These are phyloP conservation scores for Chalciporus sp. DNA, from an alignment of 1,284 basidiomycete genomes.

Conservation along the genomic window DNA sequence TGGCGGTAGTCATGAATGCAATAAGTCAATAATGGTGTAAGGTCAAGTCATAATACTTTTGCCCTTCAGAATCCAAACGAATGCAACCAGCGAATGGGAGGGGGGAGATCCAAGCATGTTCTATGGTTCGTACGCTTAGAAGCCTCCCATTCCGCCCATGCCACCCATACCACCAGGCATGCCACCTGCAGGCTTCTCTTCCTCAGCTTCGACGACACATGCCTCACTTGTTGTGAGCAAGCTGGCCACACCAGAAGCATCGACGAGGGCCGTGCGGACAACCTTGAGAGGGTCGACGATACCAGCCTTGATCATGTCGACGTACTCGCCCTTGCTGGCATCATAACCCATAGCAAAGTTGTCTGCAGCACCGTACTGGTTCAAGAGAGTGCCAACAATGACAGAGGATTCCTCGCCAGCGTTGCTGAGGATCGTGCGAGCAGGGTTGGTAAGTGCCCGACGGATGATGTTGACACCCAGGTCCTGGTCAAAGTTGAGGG, in stretches of 20 bases:
- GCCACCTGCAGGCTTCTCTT: constrained; percentile 66
- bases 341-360: constrained; percentile 92
- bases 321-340: constrained; percentile 88
- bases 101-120: not conserved
- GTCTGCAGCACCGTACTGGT: constrained; percentile 64
- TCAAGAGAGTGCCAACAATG: constrained; percentile 85
- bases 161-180: constrained; percentile 66
- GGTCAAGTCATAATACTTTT: constrained; percentile 11
- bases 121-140: constrained; percentile 17
- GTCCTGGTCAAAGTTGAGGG: constrained; percentile 96
- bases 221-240: constrained; percentile 93
- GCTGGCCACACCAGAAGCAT: constrained; percentile 86
- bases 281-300: constrained; percentile 96
- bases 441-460: constrained; percentile 82
- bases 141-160: constrained; percentile 56
- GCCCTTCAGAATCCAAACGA: constrained; percentile 3
- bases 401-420: constrained; percentile 95
- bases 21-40: constrained; percentile 14
- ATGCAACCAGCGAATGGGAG: not conserved
- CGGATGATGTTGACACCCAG: constrained; percentile 95
- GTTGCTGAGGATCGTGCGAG: constrained; percentile 91
- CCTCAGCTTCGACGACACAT: constrained; percentile 89
- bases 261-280: constrained; percentile 87
- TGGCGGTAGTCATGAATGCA: constrained; percentile 16
- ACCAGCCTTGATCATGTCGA: constrained; percentile 92